Conservation (phyloP, 2,329 filamentous ascomycete genomes). For the Pseudocercospora fuligena region DNA sequence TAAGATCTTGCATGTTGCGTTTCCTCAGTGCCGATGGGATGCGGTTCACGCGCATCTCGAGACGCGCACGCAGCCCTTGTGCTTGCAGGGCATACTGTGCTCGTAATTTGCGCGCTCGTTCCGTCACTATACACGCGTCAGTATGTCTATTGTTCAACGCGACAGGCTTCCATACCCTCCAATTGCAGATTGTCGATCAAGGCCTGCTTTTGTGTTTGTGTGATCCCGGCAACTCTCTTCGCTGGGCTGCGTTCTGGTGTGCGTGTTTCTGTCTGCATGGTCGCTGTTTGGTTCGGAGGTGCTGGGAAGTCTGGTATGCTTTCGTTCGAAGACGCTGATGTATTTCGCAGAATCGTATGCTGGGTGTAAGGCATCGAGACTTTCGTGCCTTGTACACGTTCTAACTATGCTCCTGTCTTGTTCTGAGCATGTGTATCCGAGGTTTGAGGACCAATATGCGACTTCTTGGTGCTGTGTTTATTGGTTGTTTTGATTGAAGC, state of each 20-base stretch:
- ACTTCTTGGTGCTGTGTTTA: not conserved
- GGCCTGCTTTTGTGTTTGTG: constrained; percentile 74
- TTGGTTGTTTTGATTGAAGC: constrained; percentile 13
- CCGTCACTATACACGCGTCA: constrained; percentile 67
- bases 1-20: constrained; percentile 79
- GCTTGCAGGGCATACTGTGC: constrained; percentile 89
- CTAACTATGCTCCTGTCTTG: not conserved
- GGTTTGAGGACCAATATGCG: not conserved
- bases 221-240: constrained; percentile 39
- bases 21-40: constrained; percentile 81
- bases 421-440: not conserved
- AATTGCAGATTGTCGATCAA: constrained; percentile 88
- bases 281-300: constrained; percentile 10
- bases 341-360: constrained; percentile 3
- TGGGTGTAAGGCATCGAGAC: constrained; percentile 1
- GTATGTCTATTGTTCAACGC: constrained; percentile 22
- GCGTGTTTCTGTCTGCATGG: constrained; percentile 23
- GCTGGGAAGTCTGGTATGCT: constrained; percentile 20
- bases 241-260: constrained; percentile 31
- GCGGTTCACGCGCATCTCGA: constrained; percentile 91
- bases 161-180: constrained; percentile 66
- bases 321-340: constrained; percentile 11
- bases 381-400: not conserved
- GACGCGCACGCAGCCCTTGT: constrained; percentile 79
- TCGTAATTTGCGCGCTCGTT: constrained; percentile 83